A percentile compares a stretch with the other conserved stretches of the same genome.
These are phyloP conservation scores for Mikania micrantha DNA, from an alignment of 129 eudicot genomes.

Conservation along the genomic window DNA sequence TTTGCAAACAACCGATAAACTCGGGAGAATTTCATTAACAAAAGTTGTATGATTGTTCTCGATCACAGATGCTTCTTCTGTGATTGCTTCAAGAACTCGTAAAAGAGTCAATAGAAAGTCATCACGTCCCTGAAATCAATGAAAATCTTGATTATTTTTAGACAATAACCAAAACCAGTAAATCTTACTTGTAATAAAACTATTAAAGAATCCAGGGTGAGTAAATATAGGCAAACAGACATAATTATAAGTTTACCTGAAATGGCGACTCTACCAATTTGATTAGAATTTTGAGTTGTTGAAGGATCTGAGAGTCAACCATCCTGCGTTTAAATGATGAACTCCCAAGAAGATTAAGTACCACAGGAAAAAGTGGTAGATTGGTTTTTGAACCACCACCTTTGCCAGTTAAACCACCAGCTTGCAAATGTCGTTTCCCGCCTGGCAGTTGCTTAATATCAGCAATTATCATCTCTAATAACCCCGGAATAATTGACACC, in stretches of 20 bases:
- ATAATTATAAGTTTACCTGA: constrained; percentile 46
- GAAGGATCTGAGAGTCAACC: constrained; percentile 55
- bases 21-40: constrained; percentile 62
- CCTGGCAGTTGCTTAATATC: constrained; percentile 79
- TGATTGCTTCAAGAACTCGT: constrained; percentile 63
- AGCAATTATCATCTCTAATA: constrained; percentile 54
- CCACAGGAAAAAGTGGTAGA: constrained; percentile 78
- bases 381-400: constrained; percentile 53
- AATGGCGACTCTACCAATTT: constrained; percentile 73
- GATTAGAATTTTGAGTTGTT: constrained; percentile 62
- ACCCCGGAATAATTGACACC: constrained; percentile 64
- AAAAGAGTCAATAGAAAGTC: constrained; percentile 77
- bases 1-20: constrained; percentile 63
- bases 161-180: too few species aligned
- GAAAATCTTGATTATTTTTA: constrained; percentile 3
- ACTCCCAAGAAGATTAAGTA: constrained; percentile 75
- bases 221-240: too few species aligned
- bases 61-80: constrained; percentile 65
- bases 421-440: constrained; percentile 61
- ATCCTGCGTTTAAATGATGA: constrained; percentile 60
- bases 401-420: constrained; percentile 44
- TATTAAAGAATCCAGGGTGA: too few species aligned
- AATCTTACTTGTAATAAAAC: too few species aligned
- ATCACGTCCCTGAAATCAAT: constrained; percentile 78
- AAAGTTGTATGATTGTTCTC: constrained; percentile 41